Conservation (phyloP, 208 protist genomes). For the Zelonia costaricensis region DNA sequence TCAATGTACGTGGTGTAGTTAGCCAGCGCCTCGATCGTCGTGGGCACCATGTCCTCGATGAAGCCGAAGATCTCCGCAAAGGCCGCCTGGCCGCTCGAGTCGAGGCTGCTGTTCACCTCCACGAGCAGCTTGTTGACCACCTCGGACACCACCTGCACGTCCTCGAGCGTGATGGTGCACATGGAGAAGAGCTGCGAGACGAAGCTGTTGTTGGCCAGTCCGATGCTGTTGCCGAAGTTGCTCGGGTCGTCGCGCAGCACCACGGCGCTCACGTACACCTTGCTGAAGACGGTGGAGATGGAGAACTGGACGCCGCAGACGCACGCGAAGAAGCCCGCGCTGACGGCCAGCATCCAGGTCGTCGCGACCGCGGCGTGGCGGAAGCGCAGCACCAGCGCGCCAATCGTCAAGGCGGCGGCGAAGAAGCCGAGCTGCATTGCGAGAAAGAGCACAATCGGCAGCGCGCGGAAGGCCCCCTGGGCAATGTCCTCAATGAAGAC, state of each 20-base stretch:
- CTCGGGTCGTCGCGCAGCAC: constrained; percentile 25
- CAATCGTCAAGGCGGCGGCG: constrained; percentile 22
- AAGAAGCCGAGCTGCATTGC: constrained; percentile 33
- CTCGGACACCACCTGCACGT: constrained; percentile 16
- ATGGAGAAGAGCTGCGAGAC: constrained; percentile 31
- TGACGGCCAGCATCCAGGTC: constrained; percentile 34
- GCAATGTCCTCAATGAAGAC: constrained; percentile 30
- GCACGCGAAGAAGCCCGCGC: constrained; percentile 26
- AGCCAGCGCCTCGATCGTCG: constrained; percentile 20
- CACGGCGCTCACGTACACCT: constrained; percentile 25
- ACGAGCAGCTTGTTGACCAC: constrained; percentile 26
- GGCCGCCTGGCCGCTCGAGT: constrained; percentile 14
- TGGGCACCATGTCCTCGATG: constrained; percentile 17
- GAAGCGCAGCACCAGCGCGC: constrained; percentile 22
- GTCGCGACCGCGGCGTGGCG: constrained; percentile 11
- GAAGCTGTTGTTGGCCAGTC: constrained; percentile 22
- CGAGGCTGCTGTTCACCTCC: constrained; percentile 20
- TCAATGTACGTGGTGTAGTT: constrained; percentile 34
- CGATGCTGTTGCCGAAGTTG: constrained; percentile 12
- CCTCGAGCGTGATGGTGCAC: constrained; percentile 25
- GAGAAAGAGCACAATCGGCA: constrained; percentile 38
- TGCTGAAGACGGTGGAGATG: constrained; percentile 21
- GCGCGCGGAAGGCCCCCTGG: constrained; percentile 32
- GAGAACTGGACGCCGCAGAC: constrained; percentile 32
- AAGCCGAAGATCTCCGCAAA: constrained; percentile 15